Evolutionary conservation across 352 stramenopile species (phyloP), one percentile per base, ranked within the genome.

Genomic region (Phytophthora brassicae): DNA sequence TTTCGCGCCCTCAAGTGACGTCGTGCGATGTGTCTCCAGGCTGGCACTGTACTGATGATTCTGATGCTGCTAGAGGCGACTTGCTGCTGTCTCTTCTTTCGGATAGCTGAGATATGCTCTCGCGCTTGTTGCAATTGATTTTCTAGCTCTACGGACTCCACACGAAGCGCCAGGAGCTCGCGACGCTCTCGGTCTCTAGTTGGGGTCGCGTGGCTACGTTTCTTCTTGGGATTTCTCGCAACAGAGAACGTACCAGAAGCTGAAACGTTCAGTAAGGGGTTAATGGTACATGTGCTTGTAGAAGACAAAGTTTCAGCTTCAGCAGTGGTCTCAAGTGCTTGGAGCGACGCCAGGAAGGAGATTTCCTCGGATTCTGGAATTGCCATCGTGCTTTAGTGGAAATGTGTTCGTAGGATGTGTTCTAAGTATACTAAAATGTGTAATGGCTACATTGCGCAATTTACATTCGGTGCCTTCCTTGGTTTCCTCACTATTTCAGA

Each of bases 121-220:
- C 49, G 53, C 23, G 46, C 54, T 26, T 46, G 28, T 39, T 72
- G 43, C 42, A 72, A 48, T 46, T 61, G 57, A 13, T 46, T 23
- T 12, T 53, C 42, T 2, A 75, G 68, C 38, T 70, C 31, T 24
- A 55, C 54, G 2, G 54, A 60, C 53, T 72, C 36, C 17, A 68
- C 50, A 35, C 68, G 63, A 17, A 75, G 54, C 24, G 56, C 60
- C 24, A 72, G 17, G 2, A 75, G 64, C 50, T 75, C 68, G 5
- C 64, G 57, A 44, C 68, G 68, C 59, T 75, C 68, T 5, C 64
- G 68, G 38, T 75, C 64, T 17, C 68, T 52, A 0, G 68, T 75
- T 7, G 67, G 62, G 8, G 67, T 75, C 47, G 56, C 65, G 56
- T 71, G 62, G 33, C 67, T 64, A 3, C 67, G 67, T 52, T 68